phyloP scores from a whole-genome alignment of 2,329 filamentous ascomycete genomes.

The Pseudopithomyces maydicus region DNA sequence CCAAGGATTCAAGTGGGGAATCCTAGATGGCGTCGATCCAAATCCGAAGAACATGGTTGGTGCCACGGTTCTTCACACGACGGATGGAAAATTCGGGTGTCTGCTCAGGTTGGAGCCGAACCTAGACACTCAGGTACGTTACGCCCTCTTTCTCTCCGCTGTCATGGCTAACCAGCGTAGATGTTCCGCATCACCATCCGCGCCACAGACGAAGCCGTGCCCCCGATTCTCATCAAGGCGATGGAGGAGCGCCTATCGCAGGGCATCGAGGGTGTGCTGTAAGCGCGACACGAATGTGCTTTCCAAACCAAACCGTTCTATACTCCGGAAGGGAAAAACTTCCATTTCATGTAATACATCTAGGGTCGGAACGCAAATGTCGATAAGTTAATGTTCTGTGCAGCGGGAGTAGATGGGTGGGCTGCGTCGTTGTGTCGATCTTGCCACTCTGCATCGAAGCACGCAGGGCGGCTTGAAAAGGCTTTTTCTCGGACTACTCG shows the following conservation, averaged over 20 bases:
- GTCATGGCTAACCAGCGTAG: constrained; percentile 54
- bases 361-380: background rate
- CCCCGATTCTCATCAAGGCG: constrained; percentile 75
- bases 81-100: constrained; percentile 89
- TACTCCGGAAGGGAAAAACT: background rate
- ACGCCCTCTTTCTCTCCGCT: background rate
- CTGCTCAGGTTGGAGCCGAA: constrained; percentile 94
- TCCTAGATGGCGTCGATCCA: constrained; percentile 84
- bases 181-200: constrained; percentile 95
- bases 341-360: constrained; percentile 3
- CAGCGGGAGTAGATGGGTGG: background rate
- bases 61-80: constrained; percentile 82
- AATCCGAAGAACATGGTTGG: constrained; percentile 95
- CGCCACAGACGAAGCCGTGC: constrained; percentile 89
- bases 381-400: background rate
- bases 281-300: background rate
- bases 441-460: constrained; percentile 1
- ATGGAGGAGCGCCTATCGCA: constrained; percentile 83
- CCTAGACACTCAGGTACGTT: constrained; percentile 81
- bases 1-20: constrained; percentile 86
- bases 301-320: background rate
- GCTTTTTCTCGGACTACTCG: background rate
- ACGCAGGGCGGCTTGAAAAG: background rate
- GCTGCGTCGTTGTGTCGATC: background rate
- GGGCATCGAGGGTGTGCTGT: constrained; percentile 48